Percentiles rank a stretch among this genome's conserved stretches.
Evolutionary conservation across 768 basidiomycete genomes (phyloP).

Genomic region (Cystofilobasidium ferigula): DNA sequence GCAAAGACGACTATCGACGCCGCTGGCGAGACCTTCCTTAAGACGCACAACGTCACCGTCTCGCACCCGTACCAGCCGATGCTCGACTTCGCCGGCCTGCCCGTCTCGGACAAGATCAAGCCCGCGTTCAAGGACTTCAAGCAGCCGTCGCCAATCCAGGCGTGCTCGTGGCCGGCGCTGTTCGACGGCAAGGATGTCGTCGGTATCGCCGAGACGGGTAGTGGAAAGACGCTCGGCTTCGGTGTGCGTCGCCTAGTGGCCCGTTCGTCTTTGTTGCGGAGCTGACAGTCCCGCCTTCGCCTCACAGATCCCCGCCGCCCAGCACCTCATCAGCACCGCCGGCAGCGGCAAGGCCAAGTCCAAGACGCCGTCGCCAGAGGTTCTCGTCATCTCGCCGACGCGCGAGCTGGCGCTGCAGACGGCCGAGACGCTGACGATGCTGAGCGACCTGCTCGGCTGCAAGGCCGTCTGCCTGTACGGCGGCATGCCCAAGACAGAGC

Average conservation of each 20-base stretch:
- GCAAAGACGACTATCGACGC: slow-evolving; percentile 28
- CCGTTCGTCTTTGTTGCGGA: background rate
- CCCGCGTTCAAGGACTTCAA: slow-evolving; percentile 59
- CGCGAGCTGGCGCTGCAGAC: slow-evolving; percentile 94
- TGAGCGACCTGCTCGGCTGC: slow-evolving; percentile 62
- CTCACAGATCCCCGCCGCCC: slow-evolving; percentile 54
- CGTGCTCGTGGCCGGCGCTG: slow-evolving; percentile 85
- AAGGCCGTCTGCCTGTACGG: slow-evolving; percentile 82
- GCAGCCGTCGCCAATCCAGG: slow-evolving; percentile 88
- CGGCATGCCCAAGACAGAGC: slow-evolving; percentile 81
- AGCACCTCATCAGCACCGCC: slow-evolving; percentile 42
- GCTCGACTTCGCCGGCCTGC: slow-evolving; percentile 61
- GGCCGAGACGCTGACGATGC: slow-evolving; percentile 62
- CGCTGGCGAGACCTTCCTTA: slow-evolving; percentile 55
- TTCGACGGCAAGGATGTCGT: slow-evolving; percentile 66
- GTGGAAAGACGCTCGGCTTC: slow-evolving; percentile 89
- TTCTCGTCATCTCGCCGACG: slow-evolving; percentile 83
- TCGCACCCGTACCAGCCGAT: slow-evolving; percentile 52
- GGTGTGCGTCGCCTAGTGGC: slow-evolving; percentile 46
- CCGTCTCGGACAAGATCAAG: slow-evolving; percentile 53
- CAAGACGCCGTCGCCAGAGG: slow-evolving; percentile 33
- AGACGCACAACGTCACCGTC: slow-evolving; percentile 63
- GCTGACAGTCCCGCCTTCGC: background rate
- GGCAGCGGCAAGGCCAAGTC: slow-evolving; percentile 12
- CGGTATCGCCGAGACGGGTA: slow-evolving; percentile 90